These are phyloP conservation scores for Phycomyces blakesleeanus DNA, from an alignment of 192 early-diverging fungal species.

Conservation along the genomic window DNA sequence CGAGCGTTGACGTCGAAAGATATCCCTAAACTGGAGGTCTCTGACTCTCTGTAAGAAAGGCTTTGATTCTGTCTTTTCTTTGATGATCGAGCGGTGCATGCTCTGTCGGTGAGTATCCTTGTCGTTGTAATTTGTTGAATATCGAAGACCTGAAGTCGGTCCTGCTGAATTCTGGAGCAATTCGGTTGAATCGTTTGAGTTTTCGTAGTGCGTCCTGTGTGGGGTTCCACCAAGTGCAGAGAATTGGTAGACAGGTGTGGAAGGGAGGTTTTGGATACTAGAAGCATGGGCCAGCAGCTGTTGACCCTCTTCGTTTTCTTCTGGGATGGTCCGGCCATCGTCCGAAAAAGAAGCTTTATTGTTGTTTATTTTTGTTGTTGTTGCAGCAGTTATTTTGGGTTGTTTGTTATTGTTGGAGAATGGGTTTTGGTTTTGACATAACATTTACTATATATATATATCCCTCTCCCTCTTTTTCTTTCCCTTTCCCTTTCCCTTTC, in stretches of 20 bases:
- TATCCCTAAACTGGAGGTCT: constrained; percentile 1
- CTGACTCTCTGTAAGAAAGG: background rate
- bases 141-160: no score
- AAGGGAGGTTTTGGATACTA: constrained; percentile 4
- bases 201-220: no score
- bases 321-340: constrained; percentile 9
- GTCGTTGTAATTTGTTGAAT: background rate
- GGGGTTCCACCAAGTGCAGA: background rate
- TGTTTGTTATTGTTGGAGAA: no score
- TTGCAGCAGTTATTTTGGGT: no score
- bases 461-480: no score
- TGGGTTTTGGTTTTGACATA: background rate
- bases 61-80: constrained; percentile 1
- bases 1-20: background rate
- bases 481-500: no score
- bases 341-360: constrained; percentile 7
- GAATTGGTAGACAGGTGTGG: background rate
- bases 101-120: background rate
- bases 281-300: constrained; percentile 11
- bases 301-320: constrained; percentile 21
- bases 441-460: no score
- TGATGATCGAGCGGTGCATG: background rate
- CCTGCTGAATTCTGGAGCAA: background rate
- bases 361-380: no score
- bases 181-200: no score